phyloP scores from a whole-genome alignment of 148 eudicot genomes.

The Fallopia convolvulus region DNA sequence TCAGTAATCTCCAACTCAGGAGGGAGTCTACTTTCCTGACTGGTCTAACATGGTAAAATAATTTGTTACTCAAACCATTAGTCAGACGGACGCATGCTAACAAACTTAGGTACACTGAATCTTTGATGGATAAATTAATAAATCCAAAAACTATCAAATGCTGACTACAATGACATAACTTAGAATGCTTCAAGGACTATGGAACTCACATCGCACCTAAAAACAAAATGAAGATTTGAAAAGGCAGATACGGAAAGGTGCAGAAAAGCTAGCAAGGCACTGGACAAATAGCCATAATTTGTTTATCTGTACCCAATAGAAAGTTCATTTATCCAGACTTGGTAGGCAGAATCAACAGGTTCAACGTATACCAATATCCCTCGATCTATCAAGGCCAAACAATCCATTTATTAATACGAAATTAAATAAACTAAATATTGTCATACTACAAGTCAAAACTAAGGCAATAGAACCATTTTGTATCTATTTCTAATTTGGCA shows the following conservation, averaged over 20 bases:
- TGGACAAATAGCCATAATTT: neutral
- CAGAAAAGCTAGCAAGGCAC: neutral
- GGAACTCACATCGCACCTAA: neutral
- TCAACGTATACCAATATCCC: constrained; percentile 85
- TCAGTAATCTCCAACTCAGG: constrained; percentile 93
- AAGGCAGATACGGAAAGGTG: neutral
- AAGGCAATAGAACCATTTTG: neutral
- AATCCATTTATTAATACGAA: constrained; percentile 8
- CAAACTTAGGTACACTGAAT: no score
- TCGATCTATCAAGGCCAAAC: constrained; percentile 49
- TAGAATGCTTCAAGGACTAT: neutral
- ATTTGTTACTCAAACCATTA: neutral
- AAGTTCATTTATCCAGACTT: constrained; percentile 79
- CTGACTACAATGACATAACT: neutral
- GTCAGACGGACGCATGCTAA: neutral
- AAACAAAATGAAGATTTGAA: neutral
- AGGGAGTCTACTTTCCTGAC: constrained; percentile 98
- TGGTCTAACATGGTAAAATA: constrained; percentile 24
- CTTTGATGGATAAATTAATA: neutral
- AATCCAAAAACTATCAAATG: neutral
- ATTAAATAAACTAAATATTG: neutral
- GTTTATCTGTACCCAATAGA: constrained; percentile 84
- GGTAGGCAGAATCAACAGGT: constrained; percentile 93
- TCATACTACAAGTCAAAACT: neutral
- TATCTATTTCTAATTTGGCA: neutral